Evolutionary conservation across 805 yeast species (phyloP).

Genomic region (Torulaspora quercuum): DNA sequence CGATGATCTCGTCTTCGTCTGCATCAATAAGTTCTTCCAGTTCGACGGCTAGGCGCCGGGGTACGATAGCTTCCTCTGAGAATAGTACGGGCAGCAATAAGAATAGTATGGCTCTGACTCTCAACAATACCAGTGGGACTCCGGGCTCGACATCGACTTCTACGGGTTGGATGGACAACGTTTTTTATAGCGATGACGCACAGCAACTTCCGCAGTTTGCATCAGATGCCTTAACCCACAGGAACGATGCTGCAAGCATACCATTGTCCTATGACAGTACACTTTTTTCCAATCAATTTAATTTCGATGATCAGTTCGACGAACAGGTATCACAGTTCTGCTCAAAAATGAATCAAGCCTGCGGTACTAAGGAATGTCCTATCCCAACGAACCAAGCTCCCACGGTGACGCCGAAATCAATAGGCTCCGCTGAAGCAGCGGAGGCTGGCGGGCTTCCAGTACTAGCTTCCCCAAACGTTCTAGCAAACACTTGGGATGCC

Average conservation of each 20-base stretch:
- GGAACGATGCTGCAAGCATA: slow-evolving; percentile 12
- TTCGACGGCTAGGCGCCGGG: slow-evolving; percentile 5
- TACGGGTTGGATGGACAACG: slow-evolving; percentile 23
- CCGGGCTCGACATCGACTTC: slow-evolving; percentile 17
- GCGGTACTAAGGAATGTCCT: slow-evolving; percentile 73
- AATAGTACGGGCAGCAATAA: slow-evolving; percentile 1
- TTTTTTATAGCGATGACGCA: slow-evolving; percentile 21
- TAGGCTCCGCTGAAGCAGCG: background rate
- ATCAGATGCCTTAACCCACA: slow-evolving; percentile 2
- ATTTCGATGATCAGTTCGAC: slow-evolving; percentile 49
- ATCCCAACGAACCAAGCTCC: slow-evolving; percentile 43
- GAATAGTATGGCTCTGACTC: background rate
- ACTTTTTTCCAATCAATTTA: slow-evolving; percentile 30
- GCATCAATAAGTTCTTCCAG: slow-evolving; percentile 10
- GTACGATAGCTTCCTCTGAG: slow-evolving; percentile 4
- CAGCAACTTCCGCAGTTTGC: slow-evolving; percentile 19
- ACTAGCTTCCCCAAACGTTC: slow-evolving; percentile 2
- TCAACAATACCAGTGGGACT: slow-evolving; percentile 6
- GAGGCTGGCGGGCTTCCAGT: background rate
- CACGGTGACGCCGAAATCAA: slow-evolving; percentile 5
- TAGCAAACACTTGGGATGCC: slow-evolving; percentile 16
- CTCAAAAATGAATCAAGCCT: slow-evolving; percentile 68
- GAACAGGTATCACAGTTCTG: slow-evolving; percentile 77
- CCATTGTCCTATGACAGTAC: slow-evolving; percentile 16
- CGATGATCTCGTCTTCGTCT: slow-evolving; percentile 13